A percentile compares a stretch with the other conserved stretches of the same genome.
phyloP scores from a whole-genome alignment of 2,329 filamentous ascomycete genomes.

The Colletotrichum trifolii region DNA sequence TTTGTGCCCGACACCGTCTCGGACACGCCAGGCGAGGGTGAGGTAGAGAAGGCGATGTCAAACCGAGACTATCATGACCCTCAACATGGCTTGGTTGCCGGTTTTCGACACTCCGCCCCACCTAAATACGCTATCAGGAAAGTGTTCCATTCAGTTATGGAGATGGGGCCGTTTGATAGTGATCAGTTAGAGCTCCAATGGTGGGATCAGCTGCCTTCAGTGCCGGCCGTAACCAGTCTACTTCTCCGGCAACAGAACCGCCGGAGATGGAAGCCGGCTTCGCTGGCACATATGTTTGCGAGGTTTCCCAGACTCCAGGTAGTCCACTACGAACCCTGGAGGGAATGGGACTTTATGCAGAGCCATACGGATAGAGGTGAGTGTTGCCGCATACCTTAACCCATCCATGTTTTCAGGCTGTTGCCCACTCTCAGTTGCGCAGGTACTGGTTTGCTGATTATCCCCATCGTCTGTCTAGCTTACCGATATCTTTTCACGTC shows the following conservation, averaged over 20 bases:
- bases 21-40: neutral
- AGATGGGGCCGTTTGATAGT: constrained; percentile 38
- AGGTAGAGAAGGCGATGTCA: neutral
- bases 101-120: constrained; percentile 36
- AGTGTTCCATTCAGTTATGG: constrained; percentile 40
- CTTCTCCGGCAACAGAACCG: constrained; percentile 47
- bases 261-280: constrained; percentile 43
- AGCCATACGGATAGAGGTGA: constrained; percentile 36
- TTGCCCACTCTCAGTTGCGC: neutral
- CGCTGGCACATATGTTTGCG: constrained; percentile 44
- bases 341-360: constrained; percentile 41
- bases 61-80: constrained; percentile 27
- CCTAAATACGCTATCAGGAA: constrained; percentile 34
- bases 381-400: constrained; percentile 15
- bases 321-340: constrained; percentile 47
- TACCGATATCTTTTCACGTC: constrained; percentile 21
- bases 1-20: constrained; percentile 41
- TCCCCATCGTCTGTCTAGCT: neutral
- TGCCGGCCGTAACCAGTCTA: constrained; percentile 44
- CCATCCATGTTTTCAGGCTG: neutral
- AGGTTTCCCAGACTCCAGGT: constrained; percentile 45
- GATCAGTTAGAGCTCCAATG: constrained; percentile 39
- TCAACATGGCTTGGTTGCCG: constrained; percentile 40
- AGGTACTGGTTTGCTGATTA: neutral
- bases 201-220: constrained; percentile 42